Percentiles rank a stretch among this genome's conserved stretches.
Conservation (phyloP, 169 alveolate species). For the Plasmodium sp. region DNA sequence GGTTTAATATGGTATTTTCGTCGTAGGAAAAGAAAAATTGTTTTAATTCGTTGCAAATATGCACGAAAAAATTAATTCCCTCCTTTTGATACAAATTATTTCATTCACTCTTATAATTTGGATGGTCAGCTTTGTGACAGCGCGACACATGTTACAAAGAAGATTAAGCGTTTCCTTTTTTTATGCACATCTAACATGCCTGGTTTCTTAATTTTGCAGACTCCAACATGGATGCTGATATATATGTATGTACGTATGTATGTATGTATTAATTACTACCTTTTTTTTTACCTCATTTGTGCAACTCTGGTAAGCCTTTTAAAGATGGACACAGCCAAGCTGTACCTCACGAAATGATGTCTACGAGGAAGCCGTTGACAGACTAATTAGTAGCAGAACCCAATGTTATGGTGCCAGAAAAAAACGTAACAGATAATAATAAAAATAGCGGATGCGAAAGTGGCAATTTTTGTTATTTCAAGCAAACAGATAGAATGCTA, state of each 20-base stretch:
- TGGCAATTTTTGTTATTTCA: not conserved
- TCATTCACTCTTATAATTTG: not conserved
- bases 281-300: not conserved
- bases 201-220: not conserved
- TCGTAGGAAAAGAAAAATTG: too few relatives aligned
- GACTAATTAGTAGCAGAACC: not conserved
- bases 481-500: not conserved
- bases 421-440: not conserved
- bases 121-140: not conserved
- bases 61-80: too few relatives aligned
- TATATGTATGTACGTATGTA: too few relatives aligned
- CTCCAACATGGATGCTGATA: not conserved
- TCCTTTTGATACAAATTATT: not conserved
- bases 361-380: not conserved
- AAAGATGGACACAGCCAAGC: not conserved
- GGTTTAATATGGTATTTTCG: too few relatives aligned
- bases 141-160: not conserved
- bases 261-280: not conserved
- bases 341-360: not conserved
- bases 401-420: not conserved
- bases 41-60: too few relatives aligned
- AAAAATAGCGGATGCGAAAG: not conserved
- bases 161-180: not conserved
- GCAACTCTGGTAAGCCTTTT: not conserved
- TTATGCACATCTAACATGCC: not conserved